Percentiles rank a stretch among this genome's conserved stretches.
phyloP scores from a whole-genome alignment of 1,284 basidiomycete species.

The Tylopilus microsporus region DNA sequence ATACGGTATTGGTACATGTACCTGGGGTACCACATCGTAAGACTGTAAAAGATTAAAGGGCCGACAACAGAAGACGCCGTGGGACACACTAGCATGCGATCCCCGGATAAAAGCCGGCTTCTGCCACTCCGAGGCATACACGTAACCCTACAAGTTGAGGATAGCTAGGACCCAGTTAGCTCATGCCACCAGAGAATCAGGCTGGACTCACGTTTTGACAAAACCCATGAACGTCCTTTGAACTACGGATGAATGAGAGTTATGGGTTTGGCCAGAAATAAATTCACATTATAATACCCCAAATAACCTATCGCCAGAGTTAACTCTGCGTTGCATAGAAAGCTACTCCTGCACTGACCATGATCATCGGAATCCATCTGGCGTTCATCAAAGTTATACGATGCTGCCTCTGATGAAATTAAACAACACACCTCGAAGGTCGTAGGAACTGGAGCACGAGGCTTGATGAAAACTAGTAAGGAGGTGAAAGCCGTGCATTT shows the following conservation, averaged over 20 bases:
- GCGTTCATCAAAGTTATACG: neutral
- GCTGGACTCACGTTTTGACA: slow-evolving; percentile 1
- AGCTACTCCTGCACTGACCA: neutral
- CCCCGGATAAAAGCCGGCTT: slow-evolving; percentile 4
- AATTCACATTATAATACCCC: slow-evolving; percentile 3
- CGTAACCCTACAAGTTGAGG: slow-evolving; percentile 1
- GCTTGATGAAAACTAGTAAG: neutral
- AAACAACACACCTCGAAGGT: slow-evolving; percentile 1
- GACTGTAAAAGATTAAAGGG: neutral
- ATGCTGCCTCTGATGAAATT: neutral
- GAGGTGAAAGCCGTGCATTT: neutral
- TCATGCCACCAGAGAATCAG: neutral
- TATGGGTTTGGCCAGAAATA: too few species aligned
- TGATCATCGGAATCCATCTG: slow-evolving; percentile 7
- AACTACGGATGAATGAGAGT: neutral
- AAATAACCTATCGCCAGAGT: neutral
- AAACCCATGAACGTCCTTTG: slow-evolving; percentile 4
- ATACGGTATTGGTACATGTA: slow-evolving; percentile 6
- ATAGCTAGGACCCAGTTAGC: neutral
- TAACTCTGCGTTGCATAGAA: neutral
- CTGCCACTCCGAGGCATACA: slow-evolving; percentile 4
- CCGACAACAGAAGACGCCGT: neutral
- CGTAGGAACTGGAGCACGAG: neutral
- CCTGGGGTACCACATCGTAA: slow-evolving; percentile 8
- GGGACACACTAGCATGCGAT: neutral